phyloP scores from a whole-genome alignment of 192 early-diverging fungal species.

The Dissophora ornata region DNA sequence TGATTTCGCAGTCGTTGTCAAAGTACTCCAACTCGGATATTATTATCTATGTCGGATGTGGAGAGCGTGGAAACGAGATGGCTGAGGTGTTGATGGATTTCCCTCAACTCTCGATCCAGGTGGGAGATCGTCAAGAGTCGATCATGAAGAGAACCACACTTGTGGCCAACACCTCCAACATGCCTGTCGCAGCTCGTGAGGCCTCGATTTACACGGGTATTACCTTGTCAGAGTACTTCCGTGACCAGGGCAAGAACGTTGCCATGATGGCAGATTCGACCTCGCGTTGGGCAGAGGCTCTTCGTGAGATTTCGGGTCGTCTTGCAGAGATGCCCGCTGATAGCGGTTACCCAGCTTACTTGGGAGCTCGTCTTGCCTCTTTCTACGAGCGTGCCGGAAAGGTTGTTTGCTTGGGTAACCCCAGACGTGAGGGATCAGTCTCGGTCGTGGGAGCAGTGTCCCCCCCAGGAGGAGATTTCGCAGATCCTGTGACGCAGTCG shows the following conservation, averaged over 20 bases:
- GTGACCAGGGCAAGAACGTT: conserved; percentile 99
- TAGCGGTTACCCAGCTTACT: conserved; percentile 97
- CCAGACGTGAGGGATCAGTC: conserved; percentile 92
- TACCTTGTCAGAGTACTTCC: conserved; percentile 99
- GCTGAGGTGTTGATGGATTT: conserved; percentile 99
- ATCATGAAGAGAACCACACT: conserved; percentile 99
- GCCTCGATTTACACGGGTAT: conserved; percentile 99
- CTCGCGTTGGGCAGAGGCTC: conserved; percentile 99
- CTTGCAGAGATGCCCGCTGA: conserved; percentile 99
- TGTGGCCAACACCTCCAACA: conserved; percentile 99
- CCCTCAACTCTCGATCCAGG: conserved; percentile 89
- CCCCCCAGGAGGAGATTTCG: conserved; percentile 99
- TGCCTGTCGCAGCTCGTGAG: conserved; percentile 99
- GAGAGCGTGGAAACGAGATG: conserved; percentile 99
- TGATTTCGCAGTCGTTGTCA: conserved; percentile 98
- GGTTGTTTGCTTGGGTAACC: conserved; percentile 95
- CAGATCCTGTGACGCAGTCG: conserved; percentile 97
- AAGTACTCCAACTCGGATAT: conserved; percentile 99
- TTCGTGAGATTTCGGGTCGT: conserved; percentile 99
- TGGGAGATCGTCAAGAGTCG: conserved; percentile 95
- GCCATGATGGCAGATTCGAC: conserved; percentile 99
- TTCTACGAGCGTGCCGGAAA: conserved; percentile 99
- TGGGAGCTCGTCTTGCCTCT: conserved; percentile 98
- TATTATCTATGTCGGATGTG: conserved; percentile 97
- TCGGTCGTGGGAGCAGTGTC: conserved; percentile 99